Base-by-base conservation (phyloP, 306 rosid species). In the Pyrus bretschneideri region DNA sequence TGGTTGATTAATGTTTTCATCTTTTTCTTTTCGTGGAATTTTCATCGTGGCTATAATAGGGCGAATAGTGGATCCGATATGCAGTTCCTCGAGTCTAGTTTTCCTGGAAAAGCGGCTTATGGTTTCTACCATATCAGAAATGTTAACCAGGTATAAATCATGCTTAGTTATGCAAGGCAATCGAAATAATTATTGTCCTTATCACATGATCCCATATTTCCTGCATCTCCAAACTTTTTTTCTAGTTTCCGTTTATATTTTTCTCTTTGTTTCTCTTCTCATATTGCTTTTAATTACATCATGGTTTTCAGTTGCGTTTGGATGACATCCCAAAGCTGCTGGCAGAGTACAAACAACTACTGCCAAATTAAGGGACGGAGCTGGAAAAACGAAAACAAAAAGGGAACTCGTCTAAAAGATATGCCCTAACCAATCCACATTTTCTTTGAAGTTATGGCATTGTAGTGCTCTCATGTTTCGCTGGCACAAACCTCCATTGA, bases 301-400 rank as follows among this genome's bases (percentile, higher is more conserved):
- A 19, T 72, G 25, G 4, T 72, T 80, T 84, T 54, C 96, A 95
- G 97, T 81, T 95, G 85, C 93, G 96, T 18, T 84, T 95, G 92
- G 89, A 87, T 80, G 99, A 95, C 81, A 81, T 95, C 58, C 91
- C 96, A 21, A 85, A 86, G 81, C 93, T 95, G 70, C 76, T 95
- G 83, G 86, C 78, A 6, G 99, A 87, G 87, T 95, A 92, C 91
- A 90, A 76, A 80, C 83, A 82, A 74, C 82, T 92, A 21, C 81
- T 76, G 42, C 79, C 81, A 9, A 83, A 87, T 35, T 75, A 71
- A 83, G 57, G 35, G 55, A 72, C 17, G 0, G 25, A 1, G 18
- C 23, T 59, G 40, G 1, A 17, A 15, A 38, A 21, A 3, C 7
- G 0, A 17, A 73, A 44, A 42, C 8, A 10, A 6, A 29, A 73